Base-by-base conservation (phyloP, 305 asterid species). In the Vinca major region DNA sequence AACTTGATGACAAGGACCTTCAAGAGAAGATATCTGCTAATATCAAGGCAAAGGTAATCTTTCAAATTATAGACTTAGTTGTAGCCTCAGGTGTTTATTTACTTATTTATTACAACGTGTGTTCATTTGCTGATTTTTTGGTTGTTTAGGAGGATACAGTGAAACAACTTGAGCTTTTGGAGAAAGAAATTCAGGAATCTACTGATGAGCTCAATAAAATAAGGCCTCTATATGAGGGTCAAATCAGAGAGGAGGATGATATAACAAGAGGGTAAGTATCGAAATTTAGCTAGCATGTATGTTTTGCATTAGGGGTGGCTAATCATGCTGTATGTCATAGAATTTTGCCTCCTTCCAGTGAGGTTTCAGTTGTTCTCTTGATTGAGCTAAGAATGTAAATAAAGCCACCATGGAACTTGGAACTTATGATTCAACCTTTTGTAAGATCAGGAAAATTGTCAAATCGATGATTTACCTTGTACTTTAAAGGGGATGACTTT, bases 1-100 rank as follows among this genome's bases (percentile, higher is more conserved):
- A 91, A 78, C 96, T 89, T 78, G 99, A 91, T 81, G 86, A 82
- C 77, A 89, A 86, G 67, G 99, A 93, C 68, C 82, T 89, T 80
- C 88, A 82, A 49, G 99, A 93, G 74, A 93, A 80, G 81, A 91
- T 93, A 72, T 82, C 81, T 71, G 79, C 80, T 44, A 93, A 82
- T 83, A 70, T 74, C 58, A 93, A 79, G 83, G 87, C 96, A 26
- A 87, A 89, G 97, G 99, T 93, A 74, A 12, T 16, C 19, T 17
- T 57, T 49, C 3, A 50, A 16, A 56, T 44, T 49, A 20, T 7
- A 3, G n/a, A 19, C 48, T 43, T 70, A 40, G 20, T 52, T 55
- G 5, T 39, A 45, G 51, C 45, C 36, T 72, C 45, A 7, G 54
- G 16, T 50, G 8, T 50, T 4, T 16, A 50, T 12, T 4, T 36